Conservation (phyloP, 306 rosid species). For the Pueraria montana region DNA sequence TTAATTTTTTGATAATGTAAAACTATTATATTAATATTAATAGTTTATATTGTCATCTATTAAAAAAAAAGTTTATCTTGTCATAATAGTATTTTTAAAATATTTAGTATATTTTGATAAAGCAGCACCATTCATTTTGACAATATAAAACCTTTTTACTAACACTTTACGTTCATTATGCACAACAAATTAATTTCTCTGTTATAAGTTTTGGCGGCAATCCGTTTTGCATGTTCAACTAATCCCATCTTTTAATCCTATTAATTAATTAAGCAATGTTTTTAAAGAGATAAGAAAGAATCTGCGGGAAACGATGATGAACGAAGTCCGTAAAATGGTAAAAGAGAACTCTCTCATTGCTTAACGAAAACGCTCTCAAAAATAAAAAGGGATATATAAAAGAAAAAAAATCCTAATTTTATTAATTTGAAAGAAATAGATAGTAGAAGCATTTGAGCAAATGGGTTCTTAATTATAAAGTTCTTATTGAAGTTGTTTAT, state of each 20-base stretch:
- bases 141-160: neutral
- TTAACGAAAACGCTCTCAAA: neutral
- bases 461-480: too few relatives aligned
- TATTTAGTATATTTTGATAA: neutral
- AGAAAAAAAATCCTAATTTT: neutral
- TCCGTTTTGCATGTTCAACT: constrained; percentile 1
- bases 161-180: neutral
- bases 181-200: neutral
- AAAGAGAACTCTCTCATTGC: neutral
- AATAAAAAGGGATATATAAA: neutral
- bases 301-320: neutral
- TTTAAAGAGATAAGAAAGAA: constrained; percentile 1
- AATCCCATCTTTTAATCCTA: neutral
- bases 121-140: neutral
- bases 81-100: neutral
- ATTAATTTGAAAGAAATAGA: neutral
- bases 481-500: too few relatives aligned
- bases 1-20: neutral
- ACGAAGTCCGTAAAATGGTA: neutral
- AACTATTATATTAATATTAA: neutral
- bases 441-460: too few relatives aligned
- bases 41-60: neutral
- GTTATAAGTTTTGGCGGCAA: neutral
- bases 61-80: neutral
- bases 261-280: neutral